Percentiles rank a stretch among this genome's conserved stretches.
Evolutionary conservation across 176 grass and related monocot species (phyloP).

Genomic region (Eragrostis curvula): DNA sequence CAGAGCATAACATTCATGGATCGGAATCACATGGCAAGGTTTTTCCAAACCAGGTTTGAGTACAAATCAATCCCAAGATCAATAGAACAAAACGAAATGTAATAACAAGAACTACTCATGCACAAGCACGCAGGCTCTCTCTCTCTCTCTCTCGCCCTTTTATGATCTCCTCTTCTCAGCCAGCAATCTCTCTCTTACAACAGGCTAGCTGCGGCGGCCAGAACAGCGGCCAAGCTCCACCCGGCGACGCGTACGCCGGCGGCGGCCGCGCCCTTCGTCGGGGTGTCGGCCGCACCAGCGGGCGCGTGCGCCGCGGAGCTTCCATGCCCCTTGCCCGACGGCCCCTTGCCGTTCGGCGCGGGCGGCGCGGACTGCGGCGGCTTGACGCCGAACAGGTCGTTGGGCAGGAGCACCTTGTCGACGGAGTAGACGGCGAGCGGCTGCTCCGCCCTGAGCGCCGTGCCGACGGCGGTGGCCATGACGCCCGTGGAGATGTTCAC

Average conservation of each 20-base stretch:
- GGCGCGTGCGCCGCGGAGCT: conserved; percentile 33
- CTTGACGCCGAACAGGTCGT: conserved; percentile 74
- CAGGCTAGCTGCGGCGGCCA: conserved; percentile 21
- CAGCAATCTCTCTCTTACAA: conserved; percentile 22
- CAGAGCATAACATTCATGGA: conserved; percentile 9
- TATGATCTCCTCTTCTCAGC: background rate
- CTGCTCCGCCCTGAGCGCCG: conserved; percentile 31
- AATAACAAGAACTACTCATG: conserved; percentile 15
- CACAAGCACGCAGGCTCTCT: conserved; percentile 33
- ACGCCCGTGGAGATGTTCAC: conserved; percentile 88
- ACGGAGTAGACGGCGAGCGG: conserved; percentile 85
- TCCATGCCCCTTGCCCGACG: conserved; percentile 28
- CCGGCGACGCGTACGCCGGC: conserved; percentile 27
- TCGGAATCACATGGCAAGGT: background rate
- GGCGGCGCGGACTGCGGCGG: conserved; percentile 52
- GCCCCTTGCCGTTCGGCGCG: conserved; percentile 22
- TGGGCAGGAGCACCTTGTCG: conserved; percentile 68
- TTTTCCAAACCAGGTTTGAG: conserved; percentile 7
- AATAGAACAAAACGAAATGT: background rate
- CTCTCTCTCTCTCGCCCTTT: background rate
- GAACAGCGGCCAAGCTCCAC: conserved; percentile 29
- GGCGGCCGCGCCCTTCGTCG: conserved; percentile 12
- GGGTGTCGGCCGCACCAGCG: background rate
- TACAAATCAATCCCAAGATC: conserved; percentile 1
- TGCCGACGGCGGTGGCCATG: conserved; percentile 48